phyloP scores from a whole-genome alignment of 306 rosid genomes.

The Acacia melanoxylon region DNA sequence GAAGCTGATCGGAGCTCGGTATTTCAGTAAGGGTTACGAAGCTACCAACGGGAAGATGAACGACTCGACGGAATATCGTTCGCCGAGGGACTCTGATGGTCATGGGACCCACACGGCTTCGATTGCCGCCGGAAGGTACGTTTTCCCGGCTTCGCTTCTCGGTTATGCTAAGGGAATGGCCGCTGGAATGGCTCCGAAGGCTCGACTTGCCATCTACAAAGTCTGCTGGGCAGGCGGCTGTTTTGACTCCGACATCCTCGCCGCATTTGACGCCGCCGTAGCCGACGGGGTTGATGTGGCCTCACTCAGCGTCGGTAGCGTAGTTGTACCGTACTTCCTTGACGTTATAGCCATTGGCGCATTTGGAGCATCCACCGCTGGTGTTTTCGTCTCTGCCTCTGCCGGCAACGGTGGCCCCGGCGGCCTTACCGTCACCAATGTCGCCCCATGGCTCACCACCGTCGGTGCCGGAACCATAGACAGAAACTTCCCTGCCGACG shows the following conservation, averaged over 20 bases:
- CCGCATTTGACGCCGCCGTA: slow-evolving; percentile 82
- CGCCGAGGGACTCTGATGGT: slow-evolving; percentile 82
- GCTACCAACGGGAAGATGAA: slow-evolving; percentile 83
- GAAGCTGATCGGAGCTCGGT: slow-evolving; percentile 79
- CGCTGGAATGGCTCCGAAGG: slow-evolving; percentile 92
- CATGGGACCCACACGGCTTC: slow-evolving; percentile 92
- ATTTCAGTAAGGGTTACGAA: slow-evolving; percentile 68
- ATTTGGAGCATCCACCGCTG: slow-evolving; percentile 60
- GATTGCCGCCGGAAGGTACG: slow-evolving; percentile 86
- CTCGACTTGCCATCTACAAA: slow-evolving; percentile 77
- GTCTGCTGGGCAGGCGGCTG: slow-evolving; percentile 87
- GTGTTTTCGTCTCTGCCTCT: slow-evolving; percentile 75
- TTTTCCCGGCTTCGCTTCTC: slow-evolving; percentile 69
- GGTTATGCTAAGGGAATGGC: slow-evolving; percentile 82
- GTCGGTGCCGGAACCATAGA: slow-evolving; percentile 94
- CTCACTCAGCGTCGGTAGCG: slow-evolving; percentile 87
- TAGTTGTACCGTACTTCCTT: slow-evolving; percentile 72
- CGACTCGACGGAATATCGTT: slow-evolving; percentile 65
- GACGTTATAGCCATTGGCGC: slow-evolving; percentile 80
- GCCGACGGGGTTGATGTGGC: slow-evolving; percentile 72
- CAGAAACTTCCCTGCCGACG: slow-evolving; percentile 79
- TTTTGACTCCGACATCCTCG: slow-evolving; percentile 80
- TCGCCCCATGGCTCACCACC: slow-evolving; percentile 86
- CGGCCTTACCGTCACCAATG: slow-evolving; percentile 69
- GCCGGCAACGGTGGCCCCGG: slow-evolving; percentile 92